These are phyloP conservation scores for Backusella morwellensis DNA, from an alignment of 192 early-diverging fungal species.

Conservation along the genomic window DNA sequence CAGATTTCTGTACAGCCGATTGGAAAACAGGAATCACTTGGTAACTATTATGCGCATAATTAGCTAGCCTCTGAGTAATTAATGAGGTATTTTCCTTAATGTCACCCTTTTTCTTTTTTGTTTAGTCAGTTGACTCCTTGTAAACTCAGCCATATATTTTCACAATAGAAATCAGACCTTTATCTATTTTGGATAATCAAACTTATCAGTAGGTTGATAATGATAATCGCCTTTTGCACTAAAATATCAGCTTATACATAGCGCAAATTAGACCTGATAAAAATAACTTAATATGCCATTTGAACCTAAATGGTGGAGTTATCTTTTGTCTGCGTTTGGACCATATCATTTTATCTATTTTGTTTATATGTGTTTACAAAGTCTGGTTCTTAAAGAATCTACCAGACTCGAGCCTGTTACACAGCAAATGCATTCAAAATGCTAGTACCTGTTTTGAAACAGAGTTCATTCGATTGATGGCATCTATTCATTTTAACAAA, in stretches of 20 bases:
- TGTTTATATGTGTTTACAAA: not conserved
- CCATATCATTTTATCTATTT: not conserved
- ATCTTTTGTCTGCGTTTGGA: not conserved
- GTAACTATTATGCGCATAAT: constrained; percentile 2
- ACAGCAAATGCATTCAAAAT: not conserved
- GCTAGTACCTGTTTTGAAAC: not conserved
- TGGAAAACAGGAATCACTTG: not conserved
- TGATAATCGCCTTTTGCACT: not conserved
- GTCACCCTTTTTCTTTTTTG: not conserved
- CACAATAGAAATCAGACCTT: not conserved
- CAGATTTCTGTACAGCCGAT: not conserved
- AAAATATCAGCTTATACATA: not conserved
- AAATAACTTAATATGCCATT: not conserved
- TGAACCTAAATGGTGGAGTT: not conserved
- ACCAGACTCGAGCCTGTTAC: not conserved
- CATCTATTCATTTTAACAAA: not conserved
- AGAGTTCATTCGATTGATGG: not conserved
- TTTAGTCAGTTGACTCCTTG: not conserved
- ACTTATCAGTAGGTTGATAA: not conserved
- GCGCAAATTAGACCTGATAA: not conserved
- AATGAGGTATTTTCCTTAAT: not conserved
- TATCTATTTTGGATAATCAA: constrained; percentile 6
- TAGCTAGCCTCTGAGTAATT: not conserved
- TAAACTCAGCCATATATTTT: not conserved
- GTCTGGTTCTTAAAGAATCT: not conserved